Evolutionary conservation across 192 early-diverging fungal species (phyloP).

Genomic region (Mortierella claussenii): DNA sequence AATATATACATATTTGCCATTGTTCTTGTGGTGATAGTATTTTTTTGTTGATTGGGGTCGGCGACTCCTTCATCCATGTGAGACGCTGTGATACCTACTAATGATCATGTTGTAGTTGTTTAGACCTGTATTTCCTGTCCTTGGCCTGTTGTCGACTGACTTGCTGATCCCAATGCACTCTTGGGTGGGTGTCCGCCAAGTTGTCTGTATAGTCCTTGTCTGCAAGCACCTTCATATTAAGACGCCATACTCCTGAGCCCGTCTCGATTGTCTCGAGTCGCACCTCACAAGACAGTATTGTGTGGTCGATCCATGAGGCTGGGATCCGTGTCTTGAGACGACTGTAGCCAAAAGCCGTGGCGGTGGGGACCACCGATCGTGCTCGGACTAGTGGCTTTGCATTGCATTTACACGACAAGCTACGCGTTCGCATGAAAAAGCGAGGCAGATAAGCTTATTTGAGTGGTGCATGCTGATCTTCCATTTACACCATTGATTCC

Average conservation of each 20-base stretch:
- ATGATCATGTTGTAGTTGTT: constrained; percentile 3
- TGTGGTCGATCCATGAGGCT: constrained; percentile 15
- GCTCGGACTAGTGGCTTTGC: too few species aligned
- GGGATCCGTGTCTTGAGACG: too few species aligned
- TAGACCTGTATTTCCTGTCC: not conserved
- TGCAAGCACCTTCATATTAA: not conserved
- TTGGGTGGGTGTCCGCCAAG: not conserved
- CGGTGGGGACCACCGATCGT: too few species aligned
- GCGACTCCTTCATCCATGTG: constrained; percentile 2
- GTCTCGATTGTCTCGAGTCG: not conserved
- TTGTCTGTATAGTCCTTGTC: not conserved
- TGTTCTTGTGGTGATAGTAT: not conserved
- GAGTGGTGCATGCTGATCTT: not conserved
- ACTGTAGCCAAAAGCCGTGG: too few species aligned
- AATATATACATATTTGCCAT: constrained; percentile 20
- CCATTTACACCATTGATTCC: not conserved
- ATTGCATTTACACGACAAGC: too few species aligned
- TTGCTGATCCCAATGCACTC: not conserved
- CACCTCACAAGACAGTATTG: constrained; percentile 2
- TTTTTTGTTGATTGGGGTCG: not conserved
- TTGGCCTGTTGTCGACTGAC: not conserved
- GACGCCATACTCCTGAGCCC: constrained; percentile 11
- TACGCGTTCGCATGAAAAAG: not conserved
- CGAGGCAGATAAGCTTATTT: not conserved
- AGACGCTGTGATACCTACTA: not conserved